Evolutionary conservation across 768 basidiomycete genomes (phyloP), one percentile per base, ranked within the genome.

Genomic region (Termitomyces sp.): DNA sequence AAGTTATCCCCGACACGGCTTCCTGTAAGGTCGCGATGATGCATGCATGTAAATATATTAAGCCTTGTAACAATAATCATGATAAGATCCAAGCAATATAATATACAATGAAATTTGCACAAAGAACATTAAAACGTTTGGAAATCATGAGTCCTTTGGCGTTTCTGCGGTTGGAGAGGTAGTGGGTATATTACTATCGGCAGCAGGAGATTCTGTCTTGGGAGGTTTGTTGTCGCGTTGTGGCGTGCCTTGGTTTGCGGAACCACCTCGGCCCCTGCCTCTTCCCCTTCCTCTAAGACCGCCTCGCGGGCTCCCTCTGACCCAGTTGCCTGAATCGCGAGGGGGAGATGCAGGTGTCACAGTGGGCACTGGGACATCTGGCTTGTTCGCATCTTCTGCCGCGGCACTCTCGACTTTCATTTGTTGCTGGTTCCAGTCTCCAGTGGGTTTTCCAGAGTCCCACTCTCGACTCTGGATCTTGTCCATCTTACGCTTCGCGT

Each of bases 401-500:
- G 60, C 44, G 10, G 57, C 19, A 53, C 57, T 49, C 47, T 65
- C 57, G 15, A 56, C 26, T n/a, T 61, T 61, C 9, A 58, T 61
- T n/a, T 58, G 26, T 44, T 60, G 58, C 23, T 63, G 58, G 59
- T 71, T 72, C 71, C 70, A 68, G 28, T 69, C 71, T 30, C 55
- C 61, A 9, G 65, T 55, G 8, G 75, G 69, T 63, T 93, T 93
- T 19, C 83, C 87, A 30, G 88, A 85, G 67, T 93, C 91, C 91
- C 91, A 93, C 73, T 93, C 91, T 15, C 91, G 81, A 60, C 73
- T 83, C 64, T 82, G 83, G 23, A 83, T 78, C 73, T 86, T 90
- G n/a, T 87, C 88, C 79, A 91, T 75, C 73, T 93, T 93, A 37
- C 86, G 77, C 62, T 82, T 83, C 53, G 89, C 89, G 61, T 88